Conservation (phyloP, 441 rosid species). For the Bruguiera hainesii region DNA sequence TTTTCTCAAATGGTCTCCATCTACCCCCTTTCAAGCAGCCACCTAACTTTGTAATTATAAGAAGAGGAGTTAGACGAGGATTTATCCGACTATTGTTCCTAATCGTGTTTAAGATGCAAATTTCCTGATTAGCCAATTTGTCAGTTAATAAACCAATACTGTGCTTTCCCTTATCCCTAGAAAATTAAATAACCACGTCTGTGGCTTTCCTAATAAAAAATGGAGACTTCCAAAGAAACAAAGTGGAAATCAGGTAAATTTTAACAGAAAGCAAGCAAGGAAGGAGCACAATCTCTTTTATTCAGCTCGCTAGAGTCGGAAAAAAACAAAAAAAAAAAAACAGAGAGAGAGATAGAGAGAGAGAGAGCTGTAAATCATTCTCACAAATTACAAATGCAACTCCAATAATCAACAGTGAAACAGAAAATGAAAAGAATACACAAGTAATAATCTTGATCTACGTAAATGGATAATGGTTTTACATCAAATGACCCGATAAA, state of each 20-base stretch:
- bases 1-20: conserved; percentile 15
- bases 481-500: neutral
- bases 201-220: neutral
- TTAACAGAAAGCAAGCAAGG: conserved; percentile 4
- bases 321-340: too few species aligned
- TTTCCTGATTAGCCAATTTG: too few species aligned
- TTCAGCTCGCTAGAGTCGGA: conserved; percentile 13
- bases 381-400: conserved; percentile 29
- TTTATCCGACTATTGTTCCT: neutral
- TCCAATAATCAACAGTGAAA: conserved; percentile 26
- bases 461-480: neutral
- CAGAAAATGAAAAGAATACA: conserved; percentile 24
- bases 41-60: neutral
- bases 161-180: too few species aligned
- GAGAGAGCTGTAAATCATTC: conserved; percentile 20
- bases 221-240: neutral
- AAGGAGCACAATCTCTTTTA: conserved; percentile 28
- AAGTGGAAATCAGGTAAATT: neutral
- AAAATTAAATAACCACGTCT: too few species aligned
- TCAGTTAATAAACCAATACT: too few species aligned
- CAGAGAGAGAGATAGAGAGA: neutral
- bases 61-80: neutral
- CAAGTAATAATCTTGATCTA: conserved; percentile 30
- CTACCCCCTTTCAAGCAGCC: conserved; percentile 8
- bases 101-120: too few species aligned